A percentile compares a stretch with the other conserved stretches of the same genome.
Evolutionary conservation across 208 protist genomes (phyloP).

Genomic region (Trypanosoma vivax): DNA sequence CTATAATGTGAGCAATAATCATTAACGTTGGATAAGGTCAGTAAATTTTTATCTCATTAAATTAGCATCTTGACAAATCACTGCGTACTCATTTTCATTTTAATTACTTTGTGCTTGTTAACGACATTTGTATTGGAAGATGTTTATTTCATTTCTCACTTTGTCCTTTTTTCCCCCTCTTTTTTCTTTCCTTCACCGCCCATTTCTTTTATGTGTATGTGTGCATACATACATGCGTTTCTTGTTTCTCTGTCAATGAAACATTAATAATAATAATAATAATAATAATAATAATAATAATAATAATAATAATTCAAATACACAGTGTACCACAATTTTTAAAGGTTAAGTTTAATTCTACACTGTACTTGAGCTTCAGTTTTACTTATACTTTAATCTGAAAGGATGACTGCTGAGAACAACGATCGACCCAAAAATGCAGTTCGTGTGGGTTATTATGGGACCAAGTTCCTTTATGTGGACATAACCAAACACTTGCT

Average conservation of each 20-base stretch:
- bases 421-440: constrained; percentile 26
- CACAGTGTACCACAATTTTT: background rate
- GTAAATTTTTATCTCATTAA: background rate
- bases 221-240: no score
- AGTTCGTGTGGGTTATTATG: constrained; percentile 33
- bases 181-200: no score
- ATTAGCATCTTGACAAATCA: background rate
- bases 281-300: background rate
- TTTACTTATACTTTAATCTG: no score
- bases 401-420: constrained; percentile 19
- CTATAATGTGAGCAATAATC: no score
- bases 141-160: background rate
- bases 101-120: no score
- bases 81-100: background rate
- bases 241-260: no score
- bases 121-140: no score
- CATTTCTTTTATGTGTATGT: no score
- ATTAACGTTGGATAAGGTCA: background rate
- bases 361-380: no score
- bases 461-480: constrained; percentile 36
- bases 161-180: no score
- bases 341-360: no score
- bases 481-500: constrained; percentile 43
- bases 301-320: background rate
- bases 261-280: background rate